phyloP scores from a whole-genome alignment of 1,284 basidiomycete genomes.

The Agroathelia rolfsii region DNA sequence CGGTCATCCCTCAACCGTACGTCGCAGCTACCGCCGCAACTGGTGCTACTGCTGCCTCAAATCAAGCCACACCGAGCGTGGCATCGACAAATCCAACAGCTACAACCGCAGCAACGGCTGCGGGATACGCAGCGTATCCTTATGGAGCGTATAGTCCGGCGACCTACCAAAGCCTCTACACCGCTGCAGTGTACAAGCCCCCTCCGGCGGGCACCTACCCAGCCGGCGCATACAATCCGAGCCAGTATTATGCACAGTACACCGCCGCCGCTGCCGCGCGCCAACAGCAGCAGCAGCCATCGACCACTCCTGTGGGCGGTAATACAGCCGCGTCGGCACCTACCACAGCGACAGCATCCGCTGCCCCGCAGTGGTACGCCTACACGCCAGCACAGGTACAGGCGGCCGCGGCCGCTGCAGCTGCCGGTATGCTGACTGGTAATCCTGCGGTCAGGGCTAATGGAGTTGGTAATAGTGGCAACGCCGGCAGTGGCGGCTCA shows the following conservation, averaged over 20 bases:
- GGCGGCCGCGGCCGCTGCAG: conserved; percentile 9
- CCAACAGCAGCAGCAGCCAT: conserved; percentile 11
- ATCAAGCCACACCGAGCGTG: conserved; percentile 16
- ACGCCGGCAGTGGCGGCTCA: conserved; percentile 19
- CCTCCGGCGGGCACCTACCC: conserved; percentile 12
- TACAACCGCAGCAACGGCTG: conserved; percentile 15
- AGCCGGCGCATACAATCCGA: conserved; percentile 21
- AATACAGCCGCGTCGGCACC: background rate
- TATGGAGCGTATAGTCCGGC: conserved; percentile 17
- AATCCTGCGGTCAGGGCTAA: conserved; percentile 25
- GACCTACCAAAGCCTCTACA: conserved; percentile 21
- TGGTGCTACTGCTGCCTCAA: conserved; percentile 13
- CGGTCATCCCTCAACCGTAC: conserved; percentile 19
- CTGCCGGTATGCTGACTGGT: conserved; percentile 8
- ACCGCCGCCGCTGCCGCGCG: conserved; percentile 13
- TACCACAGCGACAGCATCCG: conserved; percentile 3
- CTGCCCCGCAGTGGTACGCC: conserved; percentile 15
- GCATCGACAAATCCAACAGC: conserved; percentile 11
- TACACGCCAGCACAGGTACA: conserved; percentile 18
- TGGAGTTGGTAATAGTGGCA: conserved; percentile 26
- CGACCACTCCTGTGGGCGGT: conserved; percentile 7
- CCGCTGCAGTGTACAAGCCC: conserved; percentile 15
- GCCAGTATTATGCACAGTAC: conserved; percentile 21
- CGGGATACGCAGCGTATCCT: conserved; percentile 16
- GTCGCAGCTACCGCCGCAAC: conserved; percentile 24